Conservation (phyloP, 768 basidiomycete species). For the Lentinus tigrinus region DNA sequence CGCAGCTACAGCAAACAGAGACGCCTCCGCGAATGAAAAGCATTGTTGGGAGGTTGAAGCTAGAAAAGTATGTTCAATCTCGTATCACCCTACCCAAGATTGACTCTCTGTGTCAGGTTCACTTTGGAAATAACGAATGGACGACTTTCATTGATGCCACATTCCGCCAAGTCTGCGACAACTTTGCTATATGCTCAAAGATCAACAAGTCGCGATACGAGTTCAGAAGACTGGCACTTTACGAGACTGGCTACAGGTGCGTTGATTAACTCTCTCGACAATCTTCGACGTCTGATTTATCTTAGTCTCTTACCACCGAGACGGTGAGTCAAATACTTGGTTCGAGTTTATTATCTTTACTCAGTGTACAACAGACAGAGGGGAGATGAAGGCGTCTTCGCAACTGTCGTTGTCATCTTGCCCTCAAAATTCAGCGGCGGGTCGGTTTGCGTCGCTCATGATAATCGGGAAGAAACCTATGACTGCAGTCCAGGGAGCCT, state of each 20-base stretch:
- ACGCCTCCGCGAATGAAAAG: background rate
- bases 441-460: conserved; percentile 41
- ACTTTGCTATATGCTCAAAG: background rate
- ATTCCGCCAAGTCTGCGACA: background rate
- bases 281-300: no score
- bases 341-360: background rate
- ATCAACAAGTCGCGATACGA: background rate
- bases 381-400: conserved; percentile 43
- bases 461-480: conserved; percentile 30
- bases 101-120: background rate
- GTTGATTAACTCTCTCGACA: no score
- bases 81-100: background rate
- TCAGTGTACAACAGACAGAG: background rate
- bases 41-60: background rate
- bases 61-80: background rate
- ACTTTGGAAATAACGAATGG: background rate
- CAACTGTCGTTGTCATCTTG: conserved; percentile 45
- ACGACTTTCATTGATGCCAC: background rate
- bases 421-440: conserved; percentile 47
- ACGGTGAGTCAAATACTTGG: background rate
- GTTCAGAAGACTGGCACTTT: background rate
- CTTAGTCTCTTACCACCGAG: no score
- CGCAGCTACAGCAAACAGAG: background rate
- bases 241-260: no score
- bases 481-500: conserved; percentile 34